These are phyloP conservation scores for Thymus mandschuricus DNA, from an alignment of 257 asterid genomes.

Conservation along the genomic window DNA sequence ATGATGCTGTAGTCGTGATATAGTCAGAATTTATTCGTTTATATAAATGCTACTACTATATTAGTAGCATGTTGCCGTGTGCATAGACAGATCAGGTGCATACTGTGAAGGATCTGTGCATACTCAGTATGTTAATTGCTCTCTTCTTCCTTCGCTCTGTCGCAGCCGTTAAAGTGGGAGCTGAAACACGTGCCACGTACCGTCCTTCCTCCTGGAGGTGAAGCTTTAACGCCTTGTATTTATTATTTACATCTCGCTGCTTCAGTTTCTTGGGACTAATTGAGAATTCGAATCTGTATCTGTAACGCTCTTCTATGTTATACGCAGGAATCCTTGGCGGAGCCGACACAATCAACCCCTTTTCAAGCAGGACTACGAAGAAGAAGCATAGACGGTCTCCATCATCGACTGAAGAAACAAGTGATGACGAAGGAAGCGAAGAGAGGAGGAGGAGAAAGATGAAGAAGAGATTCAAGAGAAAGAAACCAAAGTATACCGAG, in stretches of 20 bases:
- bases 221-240: background rate
- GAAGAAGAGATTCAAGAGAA: conserved; percentile 51
- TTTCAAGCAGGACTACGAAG: conserved; percentile 57
- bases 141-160: background rate
- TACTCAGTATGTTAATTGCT: background rate
- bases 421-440: conserved; percentile 37
- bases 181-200: conserved; percentile 84
- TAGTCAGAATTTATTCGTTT: background rate
- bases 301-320: conserved; percentile 26
- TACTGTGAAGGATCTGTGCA: conserved; percentile 4
- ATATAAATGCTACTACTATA: conserved; percentile 19
- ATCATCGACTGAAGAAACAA: conserved; percentile 32
- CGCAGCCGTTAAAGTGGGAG: conserved; percentile 84
- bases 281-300: background rate
- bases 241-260: too few relatives aligned
- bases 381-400: conserved; percentile 45
- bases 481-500: conserved; percentile 42
- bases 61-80: too few relatives aligned
- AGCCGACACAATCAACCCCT: conserved; percentile 50
- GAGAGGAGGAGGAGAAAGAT: conserved; percentile 38
- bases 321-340: conserved; percentile 66
- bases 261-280: background rate
- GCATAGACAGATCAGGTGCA: background rate
- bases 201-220: conserved; percentile 93
- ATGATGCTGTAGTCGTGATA: background rate